Base-by-base conservation (phyloP, 768 basidiomycete species). In the Infundibulicybe gibba region DNA sequence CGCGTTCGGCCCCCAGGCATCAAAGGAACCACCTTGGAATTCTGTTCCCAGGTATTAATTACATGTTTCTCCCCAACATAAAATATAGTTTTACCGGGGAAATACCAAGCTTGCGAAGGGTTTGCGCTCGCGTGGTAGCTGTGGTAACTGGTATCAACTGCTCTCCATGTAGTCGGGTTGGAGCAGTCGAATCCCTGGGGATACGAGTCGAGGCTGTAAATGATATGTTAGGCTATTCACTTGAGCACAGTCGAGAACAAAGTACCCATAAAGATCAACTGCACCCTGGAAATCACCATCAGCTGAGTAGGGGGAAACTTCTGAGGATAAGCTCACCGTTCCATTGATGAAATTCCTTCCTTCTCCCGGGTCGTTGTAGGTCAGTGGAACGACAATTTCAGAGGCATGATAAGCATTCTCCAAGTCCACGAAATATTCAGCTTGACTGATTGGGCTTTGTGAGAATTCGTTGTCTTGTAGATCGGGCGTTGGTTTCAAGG, bases 131-230 rank as follows among this genome's bases (percentile, higher is more conserved):
- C 59, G 56, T 90, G 90, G 52, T 89, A 91, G 13, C 65, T 58
- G 45, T 83, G 74, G 55, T 89, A 90, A 51, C 74, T 78, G 2
- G 77, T 76, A 0, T 69, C 68, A n/a, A 91, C 77, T 2, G 76
- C 76, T 12, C 58, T 75, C 90, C 90, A 92, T 0, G 50, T 57
- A 1, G 69, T 67, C 1, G 90, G 87, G 50, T 85, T 75, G 0
- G 87, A 87, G 59, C 90, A 92, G 55, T 92, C 89, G 54, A 89
- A 91, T 0, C 75, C 70, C 69, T 90, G 87, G 1, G 87, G 87
- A 50, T 90, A 90, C 0, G 79, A 75, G 55, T 90, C 89, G 48
- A 83, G 56, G 12, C 79, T 78, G 44, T 32, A 48, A 21, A 34
- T 30, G 2, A 40, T 47, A 25, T 21, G 17, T 51, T 41, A 49